Evolutionary conservation across 257 asterid genomes (phyloP), one percentile per base, ranked within the genome.

Genomic region (Primulina tabacum): DNA sequence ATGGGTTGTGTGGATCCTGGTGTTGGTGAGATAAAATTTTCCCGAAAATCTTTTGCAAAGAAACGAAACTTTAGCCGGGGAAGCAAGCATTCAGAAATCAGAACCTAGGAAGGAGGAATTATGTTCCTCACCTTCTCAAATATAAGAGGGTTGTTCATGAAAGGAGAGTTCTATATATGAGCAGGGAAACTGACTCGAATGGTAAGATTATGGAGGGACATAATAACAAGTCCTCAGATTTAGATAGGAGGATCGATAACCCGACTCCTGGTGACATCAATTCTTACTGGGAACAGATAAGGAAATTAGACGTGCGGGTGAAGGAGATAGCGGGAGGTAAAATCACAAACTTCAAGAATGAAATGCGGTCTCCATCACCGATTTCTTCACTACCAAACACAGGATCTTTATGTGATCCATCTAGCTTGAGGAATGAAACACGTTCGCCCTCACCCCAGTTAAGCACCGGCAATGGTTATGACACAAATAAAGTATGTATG

Each of bases 251-350:
- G 78, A 29, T 72, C 0, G 96, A 82, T 43, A 64, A 11, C 62
- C 78, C 87, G 4, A 26, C 63, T 18, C 67, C 65, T 8, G 90
- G 71, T 40, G 89, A 75, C 66, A 77, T 80, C 65, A 76, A 30
- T 76, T 75, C 88, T 4, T 87, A 79, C 40, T 86, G 81, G 77
- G 96, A 87, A 67, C 87, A 90, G 83, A 89, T 93, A 17, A 83
- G 80, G 50, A 84, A 85, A 50, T 75, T 93, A 70, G 87, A 90
- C 38, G 74, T 56, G 8, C 81, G 78, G 4, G 90, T 93, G 35
- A 88, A 85, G 59, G 92, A 86, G 78, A 86, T n/a, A n/a, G 78
- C 89, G 0, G 97, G 97, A 68, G 81, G 59, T 33, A 73, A 67
- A 69, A 71, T 70, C 52, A 40, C 71, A 24, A 77, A 76, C 65